Base-by-base conservation (phyloP, 2,329 filamentous ascomycete species). In the Penicillium sclerotigenum region DNA sequence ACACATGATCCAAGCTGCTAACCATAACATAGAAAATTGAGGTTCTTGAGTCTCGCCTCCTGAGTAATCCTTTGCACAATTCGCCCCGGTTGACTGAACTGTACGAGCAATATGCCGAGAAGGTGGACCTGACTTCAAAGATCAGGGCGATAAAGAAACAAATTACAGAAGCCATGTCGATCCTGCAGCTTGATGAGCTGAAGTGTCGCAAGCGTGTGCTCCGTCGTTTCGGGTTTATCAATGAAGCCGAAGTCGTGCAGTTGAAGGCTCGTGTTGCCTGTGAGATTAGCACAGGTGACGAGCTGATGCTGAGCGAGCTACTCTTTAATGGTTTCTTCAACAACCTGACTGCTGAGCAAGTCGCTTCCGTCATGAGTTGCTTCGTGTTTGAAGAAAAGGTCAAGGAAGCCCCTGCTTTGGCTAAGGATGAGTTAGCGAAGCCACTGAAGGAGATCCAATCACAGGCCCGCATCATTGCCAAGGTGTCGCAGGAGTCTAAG, bases 311-410 rank as follows among this genome's bases (percentile, higher is more conserved):
- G 5, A 91, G 90, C 13, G 94, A 99, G 74, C 81, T 99, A 28
- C 83, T 99, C 0, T 97, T 99, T 75, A 95, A 97, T 73, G 86
- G 92, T 37, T 97, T 97, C 81, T 99, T 99, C 83, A 99, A 97
- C 71, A 92, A 97, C 70, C 79, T 97, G 41, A 87, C 87, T 0
- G 91, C 94, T 0, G 93, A 97, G 73, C 83, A 93, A 63, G 90
- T 88, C 66, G 94, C 94, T 1, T 84, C 93, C 0, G 85, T 92
- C 6, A 81, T 99, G 57, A 95, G 90, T 66, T 92, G 90, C 69
- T 97, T 99, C 77, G 94, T 99, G 62, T 97, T 97, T 65, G 95
- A 99, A 70, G 94, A 99, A 77, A 96, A 95, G 80, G 87, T 90
- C 46, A 89, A 93, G 66, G 86, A 92, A 13, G 79, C 85, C 3